These are phyloP conservation scores for Cymbomonas tetramitiformis DNA, from an alignment of 139 green algal genomes.

Conservation along the genomic window DNA sequence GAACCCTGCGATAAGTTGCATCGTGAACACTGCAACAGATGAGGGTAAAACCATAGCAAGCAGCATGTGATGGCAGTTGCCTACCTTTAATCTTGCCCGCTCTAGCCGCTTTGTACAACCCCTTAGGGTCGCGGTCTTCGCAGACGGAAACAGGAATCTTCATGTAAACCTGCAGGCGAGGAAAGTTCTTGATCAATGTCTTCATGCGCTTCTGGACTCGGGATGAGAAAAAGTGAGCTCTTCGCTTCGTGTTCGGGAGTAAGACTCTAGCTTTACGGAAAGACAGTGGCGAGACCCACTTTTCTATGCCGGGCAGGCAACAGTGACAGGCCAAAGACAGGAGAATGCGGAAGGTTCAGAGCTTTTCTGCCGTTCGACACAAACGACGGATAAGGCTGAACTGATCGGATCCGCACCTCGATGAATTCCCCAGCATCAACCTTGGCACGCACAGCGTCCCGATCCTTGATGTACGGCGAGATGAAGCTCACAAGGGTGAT, in stretches of 20 bases:
- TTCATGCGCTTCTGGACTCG: neutral
- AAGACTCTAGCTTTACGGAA: too few relatives aligned
- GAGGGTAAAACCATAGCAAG: neutral
- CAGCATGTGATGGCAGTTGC: slow-evolving; percentile 24
- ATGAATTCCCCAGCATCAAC: neutral
- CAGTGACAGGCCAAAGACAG: too few relatives aligned
- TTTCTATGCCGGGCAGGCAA: too few relatives aligned
- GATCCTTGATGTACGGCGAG: slow-evolving; percentile 56
- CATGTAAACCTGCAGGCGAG: slow-evolving; percentile 61
- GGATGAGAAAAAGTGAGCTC: too few relatives aligned
- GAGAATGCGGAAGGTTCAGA: too few relatives aligned
- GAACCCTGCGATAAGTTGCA: slow-evolving; percentile 25
- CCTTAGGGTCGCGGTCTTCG: slow-evolving; percentile 83
- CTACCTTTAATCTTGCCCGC: slow-evolving; percentile 78
- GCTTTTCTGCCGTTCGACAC: too few relatives aligned
- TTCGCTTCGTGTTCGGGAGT: too few relatives aligned
- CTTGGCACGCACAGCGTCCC: slow-evolving; percentile 1
- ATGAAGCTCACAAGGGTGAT: slow-evolving; percentile 87
- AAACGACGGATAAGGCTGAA: too few relatives aligned
- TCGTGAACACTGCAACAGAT: neutral
- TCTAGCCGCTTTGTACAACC: slow-evolving; percentile 83
- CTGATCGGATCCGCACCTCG: too few relatives aligned
- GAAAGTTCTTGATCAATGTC: slow-evolving; percentile 11
- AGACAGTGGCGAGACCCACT: too few relatives aligned
- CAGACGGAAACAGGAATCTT: slow-evolving; percentile 76